These are phyloP conservation scores for Thielaviopsis punctulata DNA, from an alignment of 2,329 filamentous ascomycete genomes.

Conservation along the genomic window DNA sequence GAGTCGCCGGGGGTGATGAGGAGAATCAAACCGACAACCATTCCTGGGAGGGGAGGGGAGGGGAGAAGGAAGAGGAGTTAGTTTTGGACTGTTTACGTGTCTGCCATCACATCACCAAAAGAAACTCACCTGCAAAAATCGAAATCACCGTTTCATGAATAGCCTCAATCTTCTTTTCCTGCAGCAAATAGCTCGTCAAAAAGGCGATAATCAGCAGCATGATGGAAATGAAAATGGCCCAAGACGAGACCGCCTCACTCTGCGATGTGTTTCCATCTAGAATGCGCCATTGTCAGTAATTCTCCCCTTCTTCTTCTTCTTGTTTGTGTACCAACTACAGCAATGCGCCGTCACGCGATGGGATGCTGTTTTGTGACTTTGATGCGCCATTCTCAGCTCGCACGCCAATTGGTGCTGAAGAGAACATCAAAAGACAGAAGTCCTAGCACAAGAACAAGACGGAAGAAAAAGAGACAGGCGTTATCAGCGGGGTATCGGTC, in stretches of 20 bases:
- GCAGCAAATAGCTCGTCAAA: conserved; percentile 91
- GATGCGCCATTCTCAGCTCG: too few species aligned
- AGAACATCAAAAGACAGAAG: too few species aligned
- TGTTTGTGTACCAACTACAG: too few species aligned
- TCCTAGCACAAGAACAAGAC: too few species aligned
- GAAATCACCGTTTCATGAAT: conserved; percentile 97
- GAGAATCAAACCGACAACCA: conserved; percentile 84
- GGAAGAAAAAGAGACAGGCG: too few species aligned
- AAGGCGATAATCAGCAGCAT: conserved; percentile 84
- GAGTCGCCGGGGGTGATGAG: conserved; percentile 65
- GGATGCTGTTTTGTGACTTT: too few species aligned
- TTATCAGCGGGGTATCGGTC: too few species aligned
- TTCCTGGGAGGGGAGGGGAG: conserved; percentile 37
- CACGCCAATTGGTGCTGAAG: too few species aligned
- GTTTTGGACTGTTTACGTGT: background rate
- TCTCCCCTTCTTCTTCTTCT: too few species aligned
- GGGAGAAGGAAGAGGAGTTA: conserved; percentile 1
- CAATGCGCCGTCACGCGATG: too few species aligned
- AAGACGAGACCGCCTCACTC: conserved; percentile 90
- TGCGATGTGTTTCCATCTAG: conserved; percentile 59
- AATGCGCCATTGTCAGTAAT: background rate
- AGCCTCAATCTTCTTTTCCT: conserved; percentile 91
- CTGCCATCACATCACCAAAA: background rate
- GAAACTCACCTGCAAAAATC: conserved; percentile 68
- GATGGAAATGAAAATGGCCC: conserved; percentile 94